Conservation (phyloP, 192 early-diverging fungal species). For the Entomortierella beljakovae region DNA sequence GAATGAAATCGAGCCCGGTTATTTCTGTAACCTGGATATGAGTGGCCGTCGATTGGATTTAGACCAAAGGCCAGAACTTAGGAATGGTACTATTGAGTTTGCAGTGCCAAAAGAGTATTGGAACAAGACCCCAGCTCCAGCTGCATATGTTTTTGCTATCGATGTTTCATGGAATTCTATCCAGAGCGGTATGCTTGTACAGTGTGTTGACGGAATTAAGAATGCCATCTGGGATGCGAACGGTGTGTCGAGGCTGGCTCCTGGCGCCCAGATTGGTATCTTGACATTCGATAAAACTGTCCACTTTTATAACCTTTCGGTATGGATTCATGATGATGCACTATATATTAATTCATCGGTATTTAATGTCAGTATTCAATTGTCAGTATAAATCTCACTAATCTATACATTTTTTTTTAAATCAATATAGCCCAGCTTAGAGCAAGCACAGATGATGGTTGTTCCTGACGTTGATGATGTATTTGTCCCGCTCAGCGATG, state of each 20-base stretch:
- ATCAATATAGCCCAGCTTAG: constrained; percentile 69
- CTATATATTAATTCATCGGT: neutral
- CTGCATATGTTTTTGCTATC: constrained; percentile 91
- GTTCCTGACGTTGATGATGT: constrained; percentile 92
- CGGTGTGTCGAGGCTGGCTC: constrained; percentile 57
- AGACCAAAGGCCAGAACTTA: constrained; percentile 88
- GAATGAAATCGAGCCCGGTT: constrained; percentile 89
- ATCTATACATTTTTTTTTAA: neutral
- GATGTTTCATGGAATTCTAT: constrained; percentile 93
- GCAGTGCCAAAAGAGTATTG: constrained; percentile 86
- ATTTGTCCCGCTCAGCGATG: constrained; percentile 94
- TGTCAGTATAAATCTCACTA: neutral
- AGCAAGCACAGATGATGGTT: constrained; percentile 95
- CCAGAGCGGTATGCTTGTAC: constrained; percentile 84
- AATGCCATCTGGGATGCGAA: constrained; percentile 71
- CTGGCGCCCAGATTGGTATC: constrained; percentile 81
- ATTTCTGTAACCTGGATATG: constrained; percentile 97
- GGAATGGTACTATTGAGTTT: constrained; percentile 92
- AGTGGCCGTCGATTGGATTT: constrained; percentile 86
- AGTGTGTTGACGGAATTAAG: constrained; percentile 74
- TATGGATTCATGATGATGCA: constrained; percentile 53
- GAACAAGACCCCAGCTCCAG: constrained; percentile 73
- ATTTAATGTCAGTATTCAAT: neutral
- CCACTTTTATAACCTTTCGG: constrained; percentile 96
- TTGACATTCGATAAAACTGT: constrained; percentile 91